These are phyloP conservation scores for Nasturtium officinale DNA, from an alignment of 345 rosid species.

Conservation along the genomic window DNA sequence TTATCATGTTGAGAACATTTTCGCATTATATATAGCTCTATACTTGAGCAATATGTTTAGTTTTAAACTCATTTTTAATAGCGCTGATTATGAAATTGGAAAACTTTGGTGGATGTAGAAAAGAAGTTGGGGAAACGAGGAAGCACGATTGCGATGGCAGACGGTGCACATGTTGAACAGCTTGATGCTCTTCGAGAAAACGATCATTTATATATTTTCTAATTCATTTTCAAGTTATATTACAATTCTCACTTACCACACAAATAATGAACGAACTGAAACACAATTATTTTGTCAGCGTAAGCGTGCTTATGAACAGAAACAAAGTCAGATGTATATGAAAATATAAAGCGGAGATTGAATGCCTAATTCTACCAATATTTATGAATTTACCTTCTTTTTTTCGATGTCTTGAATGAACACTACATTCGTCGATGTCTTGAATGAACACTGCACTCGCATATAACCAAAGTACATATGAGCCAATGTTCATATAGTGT, in stretches of 20 bases:
- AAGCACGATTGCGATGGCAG: constrained; percentile 67
- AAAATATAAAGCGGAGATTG: background rate
- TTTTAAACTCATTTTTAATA: background rate
- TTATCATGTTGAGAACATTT: background rate
- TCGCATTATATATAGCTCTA: background rate
- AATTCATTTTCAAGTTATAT: background rate
- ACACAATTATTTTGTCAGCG: constrained; percentile 4
- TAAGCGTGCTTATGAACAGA: background rate
- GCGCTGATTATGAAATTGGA: background rate
- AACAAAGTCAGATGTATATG: background rate
- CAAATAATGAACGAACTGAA: background rate
- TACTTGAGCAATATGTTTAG: background rate
- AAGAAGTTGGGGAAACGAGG: constrained; percentile 73
- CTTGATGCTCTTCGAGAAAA: constrained; percentile 71
- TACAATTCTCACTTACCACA: background rate
- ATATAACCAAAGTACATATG: background rate
- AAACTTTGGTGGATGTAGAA: constrained; percentile 52
- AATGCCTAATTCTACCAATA: background rate
- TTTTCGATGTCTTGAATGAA: background rate
- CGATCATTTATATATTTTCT: constrained; percentile 73
- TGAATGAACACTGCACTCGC: background rate
- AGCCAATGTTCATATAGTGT: background rate
- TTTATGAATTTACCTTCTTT: background rate
- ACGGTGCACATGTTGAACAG: constrained; percentile 83
- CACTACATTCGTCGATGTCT: background rate